Conservation (phyloP, 768 basidiomycete genomes). For the Serendipita vermifera region DNA sequence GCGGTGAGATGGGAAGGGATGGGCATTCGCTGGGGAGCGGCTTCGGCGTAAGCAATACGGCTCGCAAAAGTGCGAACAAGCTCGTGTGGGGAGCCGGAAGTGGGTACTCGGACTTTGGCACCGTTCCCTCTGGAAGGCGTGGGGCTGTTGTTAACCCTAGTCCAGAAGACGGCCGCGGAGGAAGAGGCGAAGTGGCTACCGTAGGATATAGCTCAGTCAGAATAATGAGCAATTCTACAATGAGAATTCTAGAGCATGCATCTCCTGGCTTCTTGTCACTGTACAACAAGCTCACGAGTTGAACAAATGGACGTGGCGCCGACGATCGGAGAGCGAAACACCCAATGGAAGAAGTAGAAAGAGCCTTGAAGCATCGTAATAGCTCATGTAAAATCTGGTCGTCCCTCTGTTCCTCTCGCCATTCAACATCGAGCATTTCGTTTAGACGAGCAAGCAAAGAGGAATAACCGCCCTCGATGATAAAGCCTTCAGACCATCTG, state of each 20-base stretch:
- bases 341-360: constrained; percentile 80
- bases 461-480: constrained; percentile 72
- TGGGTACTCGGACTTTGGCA: constrained; percentile 31
- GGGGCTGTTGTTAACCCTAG: constrained; percentile 17
- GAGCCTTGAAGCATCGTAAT: constrained; percentile 83
- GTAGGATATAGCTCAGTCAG: constrained; percentile 79
- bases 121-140: constrained; percentile 30
- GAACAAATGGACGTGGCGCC: constrained; percentile 76
- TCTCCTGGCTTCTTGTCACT: constrained; percentile 99
- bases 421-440: constrained; percentile 89
- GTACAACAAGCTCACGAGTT: constrained; percentile 73
- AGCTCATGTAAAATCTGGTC: constrained; percentile 88
- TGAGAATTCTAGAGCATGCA: constrained; percentile 75
- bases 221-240: constrained; percentile 73
- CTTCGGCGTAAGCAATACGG: constrained; percentile 59
- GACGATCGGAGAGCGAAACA: constrained; percentile 82
- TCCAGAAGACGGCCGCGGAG: constrained; percentile 20
- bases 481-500: constrained; percentile 85
- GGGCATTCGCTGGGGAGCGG: constrained; percentile 54
- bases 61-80: constrained; percentile 59
- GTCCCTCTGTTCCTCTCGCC: constrained; percentile 98
- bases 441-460: constrained; percentile 72
- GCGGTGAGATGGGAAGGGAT: constrained; percentile 48
- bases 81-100: constrained; percentile 63
- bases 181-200: constrained; percentile 46